Conservation (phyloP, 2,329 filamentous ascomycete genomes). For the Ascochyta lentis region DNA sequence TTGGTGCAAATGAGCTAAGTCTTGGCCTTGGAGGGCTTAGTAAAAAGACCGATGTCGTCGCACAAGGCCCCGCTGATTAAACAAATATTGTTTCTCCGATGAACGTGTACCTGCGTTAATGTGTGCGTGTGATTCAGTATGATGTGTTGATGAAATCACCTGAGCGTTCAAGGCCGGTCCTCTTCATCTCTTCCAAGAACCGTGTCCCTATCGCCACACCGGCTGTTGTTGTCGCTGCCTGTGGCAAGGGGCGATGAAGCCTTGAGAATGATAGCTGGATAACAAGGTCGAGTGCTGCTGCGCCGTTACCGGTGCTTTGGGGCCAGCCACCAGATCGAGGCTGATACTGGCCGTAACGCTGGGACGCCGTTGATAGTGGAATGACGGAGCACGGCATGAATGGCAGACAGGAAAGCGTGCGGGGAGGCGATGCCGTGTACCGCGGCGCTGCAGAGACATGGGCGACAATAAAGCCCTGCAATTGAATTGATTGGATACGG, state of each 20-base stretch:
- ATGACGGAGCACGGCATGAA: conserved; percentile 1
- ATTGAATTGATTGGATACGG: conserved; percentile 20
- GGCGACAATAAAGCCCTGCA: conserved; percentile 22
- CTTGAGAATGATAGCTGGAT: neutral
- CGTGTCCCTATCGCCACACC: neutral
- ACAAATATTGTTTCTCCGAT: neutral
- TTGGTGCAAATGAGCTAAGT: neutral
- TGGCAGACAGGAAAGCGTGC: conserved; percentile 9
- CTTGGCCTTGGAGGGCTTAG: neutral
- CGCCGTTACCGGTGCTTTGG: neutral
- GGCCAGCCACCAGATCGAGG: conserved; percentile 20
- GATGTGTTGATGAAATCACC: neutral
- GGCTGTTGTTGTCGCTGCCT: neutral
- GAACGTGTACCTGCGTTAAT: neutral
- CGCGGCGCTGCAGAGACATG: conserved; percentile 18
- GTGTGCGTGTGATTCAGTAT: neutral
- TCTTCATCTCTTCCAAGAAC: neutral
- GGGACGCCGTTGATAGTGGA: conserved; percentile 27
- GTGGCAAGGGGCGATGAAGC: neutral
- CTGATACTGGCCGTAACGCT: conserved; percentile 24
- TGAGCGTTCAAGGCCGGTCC: neutral
- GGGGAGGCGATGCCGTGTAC: conserved; percentile 11
- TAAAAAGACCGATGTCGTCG: neutral
- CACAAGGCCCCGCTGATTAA: neutral
- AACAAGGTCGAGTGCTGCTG: neutral